phyloP scores from a whole-genome alignment of 129 eudicot species.

The Chrysanthemum lavandulifolium region DNA sequence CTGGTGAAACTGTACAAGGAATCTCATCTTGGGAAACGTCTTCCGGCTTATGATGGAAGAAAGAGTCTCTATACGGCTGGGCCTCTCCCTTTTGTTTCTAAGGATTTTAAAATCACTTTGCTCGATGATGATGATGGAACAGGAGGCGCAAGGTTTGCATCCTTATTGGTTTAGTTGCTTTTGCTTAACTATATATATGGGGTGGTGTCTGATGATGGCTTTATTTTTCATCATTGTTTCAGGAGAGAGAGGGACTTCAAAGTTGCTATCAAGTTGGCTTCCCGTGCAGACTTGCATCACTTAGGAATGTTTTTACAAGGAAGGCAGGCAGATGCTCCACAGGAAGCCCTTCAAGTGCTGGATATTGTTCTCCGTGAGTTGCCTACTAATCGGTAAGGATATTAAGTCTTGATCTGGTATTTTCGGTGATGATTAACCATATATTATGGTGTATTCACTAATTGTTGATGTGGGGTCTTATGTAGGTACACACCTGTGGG shows the following conservation, averaged over 20 bases:
- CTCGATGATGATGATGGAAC: constrained; percentile 68
- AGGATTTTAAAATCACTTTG: constrained; percentile 66
- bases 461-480: constrained; percentile 9
- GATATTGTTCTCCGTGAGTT: constrained; percentile 93
- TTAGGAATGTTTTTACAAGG: constrained; percentile 81
- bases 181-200: constrained; percentile 13
- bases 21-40: constrained; percentile 77
- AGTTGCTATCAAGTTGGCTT: constrained; percentile 88
- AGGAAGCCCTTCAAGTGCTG: constrained; percentile 89
- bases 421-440: constrained; percentile 6
- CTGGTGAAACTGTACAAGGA: constrained; percentile 72
- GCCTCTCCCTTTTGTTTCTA: constrained; percentile 78
- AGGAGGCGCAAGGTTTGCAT: constrained; percentile 58
- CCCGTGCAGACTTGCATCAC: constrained; percentile 90
- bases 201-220: background rate
- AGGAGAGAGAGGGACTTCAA: constrained; percentile 81
- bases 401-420: background rate
- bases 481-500: constrained; percentile 81
- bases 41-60: constrained; percentile 94
- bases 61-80: constrained; percentile 93
- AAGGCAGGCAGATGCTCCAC: constrained; percentile 93
- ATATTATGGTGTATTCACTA: background rate
- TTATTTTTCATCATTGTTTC: constrained; percentile 13
- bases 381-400: constrained; percentile 62
- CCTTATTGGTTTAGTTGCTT: background rate